Conservation (phyloP, 306 rosid genomes). For the Betula pendula region DNA sequence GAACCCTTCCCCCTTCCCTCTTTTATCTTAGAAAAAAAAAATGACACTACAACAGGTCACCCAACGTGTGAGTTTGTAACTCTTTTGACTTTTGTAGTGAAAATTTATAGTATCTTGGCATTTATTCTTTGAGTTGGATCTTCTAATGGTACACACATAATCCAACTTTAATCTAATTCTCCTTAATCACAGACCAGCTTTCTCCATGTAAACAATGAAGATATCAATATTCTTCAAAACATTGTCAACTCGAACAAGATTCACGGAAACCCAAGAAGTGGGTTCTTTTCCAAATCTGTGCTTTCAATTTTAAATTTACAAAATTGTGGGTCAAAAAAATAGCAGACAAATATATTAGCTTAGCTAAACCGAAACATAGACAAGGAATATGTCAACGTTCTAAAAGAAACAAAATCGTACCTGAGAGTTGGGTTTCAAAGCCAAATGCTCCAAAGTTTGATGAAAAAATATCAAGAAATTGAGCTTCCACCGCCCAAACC, state of each 20-base stretch:
- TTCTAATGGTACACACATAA: neutral
- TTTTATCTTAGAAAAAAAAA: no score
- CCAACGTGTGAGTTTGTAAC: neutral
- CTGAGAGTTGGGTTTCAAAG: neutral
- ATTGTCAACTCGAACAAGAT: neutral
- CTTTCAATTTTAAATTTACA: neutral
- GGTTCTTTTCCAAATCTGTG: neutral
- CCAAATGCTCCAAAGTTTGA: neutral
- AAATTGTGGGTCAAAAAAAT: neutral
- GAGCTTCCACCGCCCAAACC: neutral
- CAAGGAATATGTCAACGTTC: neutral
- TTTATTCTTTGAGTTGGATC: no score
- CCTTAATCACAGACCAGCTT: neutral
- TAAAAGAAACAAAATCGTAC: neutral
- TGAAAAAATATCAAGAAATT: neutral
- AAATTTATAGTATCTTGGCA: neutral
- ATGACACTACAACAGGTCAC: neutral
- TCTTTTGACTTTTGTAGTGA: neutral
- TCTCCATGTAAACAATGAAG: neutral
- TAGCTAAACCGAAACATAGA: neutral
- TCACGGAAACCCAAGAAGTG: neutral
- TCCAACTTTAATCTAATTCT: neutral
- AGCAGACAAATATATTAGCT: neutral
- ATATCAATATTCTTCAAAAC: neutral
- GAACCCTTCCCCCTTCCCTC: no score